Evolutionary conservation across 2,329 filamentous ascomycete genomes (phyloP), one percentile per base, ranked within the genome.

Genomic region (Neopestalotiopsis sp.): DNA sequence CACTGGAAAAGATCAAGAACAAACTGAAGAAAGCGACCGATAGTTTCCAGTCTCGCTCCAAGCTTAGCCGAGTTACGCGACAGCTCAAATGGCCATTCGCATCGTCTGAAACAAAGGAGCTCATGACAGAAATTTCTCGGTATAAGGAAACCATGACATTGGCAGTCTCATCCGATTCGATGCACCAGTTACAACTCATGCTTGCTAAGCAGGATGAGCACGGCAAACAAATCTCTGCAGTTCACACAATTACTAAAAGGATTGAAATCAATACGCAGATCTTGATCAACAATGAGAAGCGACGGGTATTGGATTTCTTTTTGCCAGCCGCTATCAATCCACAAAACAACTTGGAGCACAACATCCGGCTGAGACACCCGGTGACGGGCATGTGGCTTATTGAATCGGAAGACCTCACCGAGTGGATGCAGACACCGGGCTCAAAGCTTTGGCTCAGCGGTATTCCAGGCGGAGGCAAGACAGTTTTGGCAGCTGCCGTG

Each of bases 401-500:
- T 12, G 20, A 24, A 12, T 24, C 20, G 17, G 17, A 49, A 0
- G 61, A 67, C 5, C 74, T 76, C 32, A 69, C 71, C 17, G 52
- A 66, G 1, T 78, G 76, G 76, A 65, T 73, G 3, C n/a, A 64
- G 0, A 69, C 38, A 5, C 56, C 71, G 7, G 64, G 68, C 24
- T 71, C 71, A 1, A 73, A 66, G 10, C 62, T 77, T 9, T 77
- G 75, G 76, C 64, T 78, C 0, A 73, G 64, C 38, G 75, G 76
- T 2, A 78, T 76, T 17, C 74, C 75, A 0, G 76, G 76, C 0
- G 74, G 72, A 30, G 75, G 76, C 1, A 78, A 78, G 56, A 77
- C 75, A 0, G 72, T 78, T 1, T 67, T 78, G 10, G 73, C 75
- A 4, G 74, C 72, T 0, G 56, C 72, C 12, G 65, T 77, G 1